Percentiles rank a stretch among this genome's conserved stretches.
Evolutionary conservation across 108 stramenopile genomes (phyloP).

Genomic region (Chaetoceros tenuissimus): DNA sequence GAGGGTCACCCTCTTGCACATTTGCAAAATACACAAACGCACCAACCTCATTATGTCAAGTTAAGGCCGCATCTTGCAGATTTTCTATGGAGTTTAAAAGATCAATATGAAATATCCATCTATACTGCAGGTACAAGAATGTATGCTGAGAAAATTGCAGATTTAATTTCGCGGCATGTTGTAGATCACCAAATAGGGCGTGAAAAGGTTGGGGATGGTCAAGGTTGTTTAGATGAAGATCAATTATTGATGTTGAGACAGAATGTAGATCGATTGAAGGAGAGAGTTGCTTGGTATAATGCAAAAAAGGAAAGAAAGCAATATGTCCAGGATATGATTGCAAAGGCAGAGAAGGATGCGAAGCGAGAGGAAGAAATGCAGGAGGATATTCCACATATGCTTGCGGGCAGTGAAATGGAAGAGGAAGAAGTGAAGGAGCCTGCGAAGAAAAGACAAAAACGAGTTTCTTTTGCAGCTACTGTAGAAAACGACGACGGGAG

Average conservation of each 20-base stretch:
- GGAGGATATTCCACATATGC: neutral
- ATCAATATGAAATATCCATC: slow-evolving; percentile 66
- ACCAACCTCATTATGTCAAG: slow-evolving; percentile 69
- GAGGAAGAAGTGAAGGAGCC: neutral
- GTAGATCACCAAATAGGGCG: slow-evolving; percentile 27
- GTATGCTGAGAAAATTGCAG: slow-evolving; percentile 82
- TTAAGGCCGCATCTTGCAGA: slow-evolving; percentile 67
- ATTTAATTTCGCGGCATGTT: slow-evolving; percentile 64
- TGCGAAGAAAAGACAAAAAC: neutral
- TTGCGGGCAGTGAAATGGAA: neutral
- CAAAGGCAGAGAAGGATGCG: neutral
- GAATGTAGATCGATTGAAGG: slow-evolving; percentile 21
- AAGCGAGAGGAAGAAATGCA: neutral
- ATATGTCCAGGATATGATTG: slow-evolving; percentile 11
- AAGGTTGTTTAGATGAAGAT: slow-evolving; percentile 22
- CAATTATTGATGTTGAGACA: slow-evolving; percentile 28
- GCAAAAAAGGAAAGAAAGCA: slow-evolving; percentile 8
- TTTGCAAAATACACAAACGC: slow-evolving; percentile 5
- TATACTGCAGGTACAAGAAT: slow-evolving; percentile 84
- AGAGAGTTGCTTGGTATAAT: slow-evolving; percentile 11
- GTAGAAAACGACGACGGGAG: neutral
- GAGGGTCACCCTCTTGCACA: slow-evolving; percentile 13
- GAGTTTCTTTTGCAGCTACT: neutral
- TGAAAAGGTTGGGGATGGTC: slow-evolving; percentile 13
- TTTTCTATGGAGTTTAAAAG: slow-evolving; percentile 48